Evolutionary conservation across 768 basidiomycete genomes (phyloP).

Genomic region (Phanerochaete sordida): DNA sequence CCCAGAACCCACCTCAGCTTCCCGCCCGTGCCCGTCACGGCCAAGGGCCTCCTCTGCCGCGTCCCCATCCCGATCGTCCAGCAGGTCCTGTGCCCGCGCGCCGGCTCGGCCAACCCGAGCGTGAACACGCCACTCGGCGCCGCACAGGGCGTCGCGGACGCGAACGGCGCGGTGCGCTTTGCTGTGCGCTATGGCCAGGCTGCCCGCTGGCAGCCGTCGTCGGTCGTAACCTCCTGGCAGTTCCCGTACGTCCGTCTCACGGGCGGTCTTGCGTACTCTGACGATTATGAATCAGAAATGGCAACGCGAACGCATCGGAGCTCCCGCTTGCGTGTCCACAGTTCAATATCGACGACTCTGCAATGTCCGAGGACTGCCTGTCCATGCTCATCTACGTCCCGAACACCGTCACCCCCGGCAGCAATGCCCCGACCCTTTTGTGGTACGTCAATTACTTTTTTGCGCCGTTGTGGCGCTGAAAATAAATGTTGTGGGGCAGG

Average conservation of each 20-base stretch:
- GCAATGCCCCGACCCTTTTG: conserved; percentile 48
- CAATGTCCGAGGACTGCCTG: conserved; percentile 73
- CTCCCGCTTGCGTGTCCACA: conserved; percentile 78
- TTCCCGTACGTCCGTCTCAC: conserved; percentile 49
- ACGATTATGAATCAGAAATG: conserved; percentile 36
- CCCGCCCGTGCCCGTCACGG: conserved; percentile 36
- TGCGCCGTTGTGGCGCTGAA: background rate
- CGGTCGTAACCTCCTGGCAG: conserved; percentile 50
- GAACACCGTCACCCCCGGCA: conserved; percentile 27
- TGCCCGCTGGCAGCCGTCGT: conserved; percentile 56
- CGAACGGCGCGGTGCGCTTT: conserved; percentile 51
- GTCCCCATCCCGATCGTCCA: conserved; percentile 37
- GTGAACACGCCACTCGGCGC: conserved; percentile 51
- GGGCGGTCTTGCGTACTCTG: background rate
- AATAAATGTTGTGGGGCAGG: conserved; percentile 36
- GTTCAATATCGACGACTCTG: conserved; percentile 41
- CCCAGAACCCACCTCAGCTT: background rate
- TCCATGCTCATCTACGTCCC: conserved; percentile 76
- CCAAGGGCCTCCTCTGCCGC: conserved; percentile 42
- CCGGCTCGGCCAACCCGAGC: conserved; percentile 20
- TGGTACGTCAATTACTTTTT: conserved; percentile 41
- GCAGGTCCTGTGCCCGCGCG: conserved; percentile 39
- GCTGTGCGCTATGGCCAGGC: conserved; percentile 66
- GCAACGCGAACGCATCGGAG: conserved; percentile 43
- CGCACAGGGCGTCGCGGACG: conserved; percentile 49